phyloP scores from a whole-genome alignment of 192 early-diverging fungal genomes.

The Coemansia sp. region DNA sequence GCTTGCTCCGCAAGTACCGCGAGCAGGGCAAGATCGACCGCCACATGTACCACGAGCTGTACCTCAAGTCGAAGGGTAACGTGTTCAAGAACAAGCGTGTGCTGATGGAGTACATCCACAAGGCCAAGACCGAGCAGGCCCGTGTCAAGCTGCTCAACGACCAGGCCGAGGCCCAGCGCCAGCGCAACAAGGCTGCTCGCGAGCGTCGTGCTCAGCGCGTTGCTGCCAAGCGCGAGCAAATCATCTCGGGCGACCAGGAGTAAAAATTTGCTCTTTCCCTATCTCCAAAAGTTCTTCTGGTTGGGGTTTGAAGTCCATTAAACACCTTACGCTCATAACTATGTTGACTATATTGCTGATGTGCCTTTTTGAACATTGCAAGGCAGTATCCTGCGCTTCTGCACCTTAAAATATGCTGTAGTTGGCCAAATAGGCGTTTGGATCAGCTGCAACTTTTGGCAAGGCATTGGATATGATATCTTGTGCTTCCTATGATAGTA shows the following conservation, averaged over 20 bases:
- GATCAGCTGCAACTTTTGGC: too few relatives aligned
- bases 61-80: conserved; percentile 99
- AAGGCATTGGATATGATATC: too few relatives aligned
- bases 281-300: conserved; percentile 1
- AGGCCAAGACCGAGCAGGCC: conserved; percentile 97
- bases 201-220: conserved; percentile 84
- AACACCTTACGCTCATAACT: background rate
- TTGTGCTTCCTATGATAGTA: too few relatives aligned
- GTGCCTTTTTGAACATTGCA: too few relatives aligned
- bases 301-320: background rate
- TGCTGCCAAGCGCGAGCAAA: conserved; percentile 86
- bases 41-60: conserved; percentile 96
- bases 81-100: conserved; percentile 99
- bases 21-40: conserved; percentile 97
- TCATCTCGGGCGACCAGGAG: conserved; percentile 53
- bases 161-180: conserved; percentile 97
- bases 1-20: conserved; percentile 95
- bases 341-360: background rate
- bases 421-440: too few relatives aligned
- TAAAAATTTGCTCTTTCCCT: conserved; percentile 10
- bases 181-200: conserved; percentile 91
- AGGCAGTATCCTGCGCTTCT: too few relatives aligned
- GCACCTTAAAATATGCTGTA: too few relatives aligned
- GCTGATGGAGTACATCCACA: conserved; percentile 99
- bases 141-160: conserved; percentile 89